These are phyloP conservation scores for Sanghuangporus sanghuang DNA, from an alignment of 1,284 basidiomycete species.

Conservation along the genomic window DNA sequence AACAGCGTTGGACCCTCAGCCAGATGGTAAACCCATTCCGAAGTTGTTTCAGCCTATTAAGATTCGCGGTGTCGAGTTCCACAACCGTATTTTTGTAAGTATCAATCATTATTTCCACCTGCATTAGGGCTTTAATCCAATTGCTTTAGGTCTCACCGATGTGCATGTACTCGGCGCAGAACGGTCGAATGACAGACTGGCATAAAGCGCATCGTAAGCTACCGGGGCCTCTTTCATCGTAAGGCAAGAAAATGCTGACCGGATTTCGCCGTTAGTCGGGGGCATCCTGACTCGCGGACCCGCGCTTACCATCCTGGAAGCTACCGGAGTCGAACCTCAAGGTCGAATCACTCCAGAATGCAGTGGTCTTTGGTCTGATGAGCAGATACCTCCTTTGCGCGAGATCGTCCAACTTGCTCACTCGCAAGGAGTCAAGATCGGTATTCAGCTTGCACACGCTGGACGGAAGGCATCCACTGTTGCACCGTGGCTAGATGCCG, in stretches of 20 bases:
- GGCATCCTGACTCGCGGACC: conserved; percentile 45
- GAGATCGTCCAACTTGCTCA: conserved; percentile 54
- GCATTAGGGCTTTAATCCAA: not conserved
- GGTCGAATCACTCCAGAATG: conserved; percentile 53
- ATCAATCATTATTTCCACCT: not conserved
- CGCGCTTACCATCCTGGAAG: conserved; percentile 51
- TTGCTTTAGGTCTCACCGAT: conserved; percentile 38
- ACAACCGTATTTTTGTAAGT: conserved; percentile 35
- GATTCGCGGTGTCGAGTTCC: conserved; percentile 43
- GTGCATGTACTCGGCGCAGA: conserved; percentile 59
- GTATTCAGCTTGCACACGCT: conserved; percentile 60
- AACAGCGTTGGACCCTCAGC: conserved; percentile 39
- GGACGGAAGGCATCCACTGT: conserved; percentile 56
- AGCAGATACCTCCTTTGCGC: conserved; percentile 48
- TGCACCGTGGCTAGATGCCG: conserved; percentile 37
- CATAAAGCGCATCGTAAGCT: conserved; percentile 45
- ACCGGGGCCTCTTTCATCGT: not conserved
- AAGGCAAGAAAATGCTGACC: not conserved
- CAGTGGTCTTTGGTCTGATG: conserved; percentile 47
- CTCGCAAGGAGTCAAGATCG: conserved; percentile 41
- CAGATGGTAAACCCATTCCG: conserved; percentile 41
- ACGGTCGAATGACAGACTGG: conserved; percentile 48
- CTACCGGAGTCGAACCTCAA: conserved; percentile 53
- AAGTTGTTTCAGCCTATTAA: conserved; percentile 60
- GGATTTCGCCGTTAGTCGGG: conserved; percentile 30